A percentile compares a stretch with the other conserved stretches of the same genome.
These are phyloP conservation scores for Taphrina flavorubra DNA, from an alignment of 1,139 yeast genomes.

Conservation along the genomic window DNA sequence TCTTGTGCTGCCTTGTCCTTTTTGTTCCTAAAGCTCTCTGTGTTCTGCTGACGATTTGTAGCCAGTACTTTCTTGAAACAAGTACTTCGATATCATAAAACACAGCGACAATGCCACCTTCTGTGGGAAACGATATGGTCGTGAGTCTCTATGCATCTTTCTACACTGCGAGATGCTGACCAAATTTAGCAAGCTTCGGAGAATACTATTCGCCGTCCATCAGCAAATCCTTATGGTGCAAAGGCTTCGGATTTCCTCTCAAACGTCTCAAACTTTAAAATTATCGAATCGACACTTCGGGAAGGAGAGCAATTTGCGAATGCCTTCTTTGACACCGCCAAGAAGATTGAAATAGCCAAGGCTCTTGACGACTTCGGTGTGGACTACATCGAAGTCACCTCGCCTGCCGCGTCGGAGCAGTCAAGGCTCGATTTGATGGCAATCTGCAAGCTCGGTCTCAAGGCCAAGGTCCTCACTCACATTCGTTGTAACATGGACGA, in stretches of 20 bases:
- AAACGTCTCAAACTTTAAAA: conserved; percentile 84
- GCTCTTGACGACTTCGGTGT: conserved; percentile 98
- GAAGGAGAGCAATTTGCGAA: conserved; percentile 99
- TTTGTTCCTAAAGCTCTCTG: too few relatives aligned
- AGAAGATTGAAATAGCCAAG: conserved; percentile 96
- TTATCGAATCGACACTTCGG: conserved; percentile 93
- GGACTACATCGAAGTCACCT: conserved; percentile 94
- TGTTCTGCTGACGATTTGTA: too few relatives aligned
- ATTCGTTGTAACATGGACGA: conserved; percentile 91
- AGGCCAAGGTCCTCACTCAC: conserved; percentile 80
- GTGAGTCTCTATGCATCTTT: neutral
- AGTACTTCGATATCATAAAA: neutral
- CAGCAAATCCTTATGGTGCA: conserved; percentile 77
- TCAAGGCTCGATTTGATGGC: conserved; percentile 94
- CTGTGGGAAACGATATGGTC: conserved; percentile 39
- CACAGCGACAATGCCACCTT: conserved; percentile 29
- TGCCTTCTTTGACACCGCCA: conserved; percentile 92
- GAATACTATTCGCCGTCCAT: conserved; percentile 32
- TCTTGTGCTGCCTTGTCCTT: neutral
- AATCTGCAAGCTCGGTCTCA: conserved; percentile 93
- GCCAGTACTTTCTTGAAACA: neutral
- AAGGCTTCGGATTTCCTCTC: conserved; percentile 91
- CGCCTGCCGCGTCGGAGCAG: conserved; percentile 97
- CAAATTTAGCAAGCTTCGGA: conserved; percentile 24
- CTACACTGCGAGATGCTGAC: neutral